Evolutionary conservation across 139 green algal species (phyloP).

Genomic region (Yamagishiella unicocca): DNA sequence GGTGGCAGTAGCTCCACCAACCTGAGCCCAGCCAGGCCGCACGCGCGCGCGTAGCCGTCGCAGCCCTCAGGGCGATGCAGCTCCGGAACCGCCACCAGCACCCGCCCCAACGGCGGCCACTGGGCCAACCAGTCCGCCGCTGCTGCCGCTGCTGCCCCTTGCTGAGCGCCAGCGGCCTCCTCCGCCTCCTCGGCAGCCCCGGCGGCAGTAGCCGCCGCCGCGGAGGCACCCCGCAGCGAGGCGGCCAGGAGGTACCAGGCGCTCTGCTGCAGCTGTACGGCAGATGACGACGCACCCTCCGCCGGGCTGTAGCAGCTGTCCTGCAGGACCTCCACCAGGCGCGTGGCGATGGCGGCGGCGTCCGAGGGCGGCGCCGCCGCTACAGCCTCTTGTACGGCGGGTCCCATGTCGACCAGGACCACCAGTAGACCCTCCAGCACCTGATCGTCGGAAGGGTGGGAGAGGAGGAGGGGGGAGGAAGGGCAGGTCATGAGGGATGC

Average conservation of each 20-base stretch:
- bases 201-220: not conserved
- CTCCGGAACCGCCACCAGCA: not conserved
- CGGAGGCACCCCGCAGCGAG: not conserved
- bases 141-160: no score
- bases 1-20: not conserved
- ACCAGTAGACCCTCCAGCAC: slow-evolving; percentile 18
- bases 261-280: slow-evolving; percentile 17
- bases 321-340: slow-evolving; percentile 21
- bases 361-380: not conserved
- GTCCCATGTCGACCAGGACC: slow-evolving; percentile 16
- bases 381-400: not conserved
- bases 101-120: not conserved
- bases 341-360: not conserved
- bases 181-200: not conserved
- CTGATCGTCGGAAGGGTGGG: not conserved
- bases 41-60: not conserved
- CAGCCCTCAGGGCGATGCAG: not conserved
- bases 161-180: not conserved
- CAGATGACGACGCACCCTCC: not conserved
- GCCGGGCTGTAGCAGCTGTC: not conserved
- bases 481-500: not conserved
- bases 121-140: slow-evolving; percentile 1
- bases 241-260: slow-evolving; percentile 33
- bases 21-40: not conserved
- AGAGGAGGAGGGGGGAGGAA: not conserved